Evolutionary conservation across 768 basidiomycete species (phyloP), one percentile per base, ranked within the genome.

Genomic region (Kwoniella europaea): DNA sequence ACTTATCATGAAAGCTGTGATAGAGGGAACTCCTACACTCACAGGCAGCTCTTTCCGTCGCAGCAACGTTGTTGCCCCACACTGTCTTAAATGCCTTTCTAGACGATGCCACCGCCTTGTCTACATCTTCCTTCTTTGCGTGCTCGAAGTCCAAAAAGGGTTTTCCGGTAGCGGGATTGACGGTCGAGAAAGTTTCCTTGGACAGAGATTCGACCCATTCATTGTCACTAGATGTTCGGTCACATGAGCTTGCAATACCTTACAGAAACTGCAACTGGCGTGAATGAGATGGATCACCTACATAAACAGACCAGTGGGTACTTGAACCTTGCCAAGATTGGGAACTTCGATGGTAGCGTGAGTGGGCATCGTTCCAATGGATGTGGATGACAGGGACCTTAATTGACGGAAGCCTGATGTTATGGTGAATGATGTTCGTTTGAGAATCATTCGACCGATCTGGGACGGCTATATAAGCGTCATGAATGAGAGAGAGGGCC

Each of bases 121-220:
- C 91, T 71, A 96, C 88, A 78, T 95, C 93, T 72, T 88, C 87
- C 10, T 86, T 67, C 1, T 88, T 88, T 35, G 87, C 92, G 79
- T 88, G 88, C 0, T 88, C 82, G 69, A 92, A 84, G 53, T 76
- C 67, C 60, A 78, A 56, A 10, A 76, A 68, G 12, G 68, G 56
- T 78, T 91, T 87, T 54, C 91, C 92, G 20, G 82, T 92, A 0
- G 91, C 87, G 0, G 86, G 86, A 75, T 86, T 83, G 73, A 81
- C 70, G 24, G 82, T 91, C 67, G 58, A 27, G 62, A 78, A 71
- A 2, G 82, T 77, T 57, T 56, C 46, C 42, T 63, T 67, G 54
- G 66, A 65, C 24, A 65, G 76, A 22, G 69, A 72, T 27, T 67
- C 65, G 18, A 67, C 65, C 65, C 65, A 71, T 63, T 69, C 55